phyloP scores from a whole-genome alignment of 352 stramenopile species.

The Pythium grandisporangium region DNA sequence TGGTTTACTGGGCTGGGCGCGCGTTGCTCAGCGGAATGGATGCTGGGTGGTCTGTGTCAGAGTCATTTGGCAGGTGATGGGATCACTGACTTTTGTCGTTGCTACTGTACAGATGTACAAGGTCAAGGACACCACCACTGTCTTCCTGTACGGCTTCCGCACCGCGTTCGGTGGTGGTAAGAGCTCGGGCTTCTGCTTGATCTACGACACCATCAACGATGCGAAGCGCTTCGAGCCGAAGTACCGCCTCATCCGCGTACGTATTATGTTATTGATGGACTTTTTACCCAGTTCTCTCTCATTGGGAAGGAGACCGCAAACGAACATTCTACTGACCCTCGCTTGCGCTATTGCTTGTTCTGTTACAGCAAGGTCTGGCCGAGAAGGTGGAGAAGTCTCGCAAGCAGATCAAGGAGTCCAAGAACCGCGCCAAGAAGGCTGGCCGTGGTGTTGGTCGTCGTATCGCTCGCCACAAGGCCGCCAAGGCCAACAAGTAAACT shows the following conservation, averaged over 20 bases:
- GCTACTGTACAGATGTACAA: conserved; percentile 97
- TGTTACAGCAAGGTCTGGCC: conserved; percentile 77
- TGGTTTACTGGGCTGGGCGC: too few relatives aligned
- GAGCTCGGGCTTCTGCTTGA: conserved; percentile 96
- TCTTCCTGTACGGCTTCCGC: conserved; percentile 96
- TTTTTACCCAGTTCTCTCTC: too few relatives aligned
- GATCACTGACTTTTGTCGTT: too few relatives aligned
- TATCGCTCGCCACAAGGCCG: conserved; percentile 99
- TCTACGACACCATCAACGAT: conserved; percentile 98
- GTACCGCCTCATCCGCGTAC: conserved; percentile 94
- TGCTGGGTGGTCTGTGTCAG: too few relatives aligned
- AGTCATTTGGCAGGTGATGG: too few relatives aligned
- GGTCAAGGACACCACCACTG: conserved; percentile 92
- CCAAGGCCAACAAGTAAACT: conserved; percentile 94
- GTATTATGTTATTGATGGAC: too few relatives aligned
- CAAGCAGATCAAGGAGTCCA: conserved; percentile 99
- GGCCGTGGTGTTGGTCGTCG: conserved; percentile 94
- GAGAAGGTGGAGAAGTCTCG: conserved; percentile 96
- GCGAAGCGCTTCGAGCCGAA: conserved; percentile 99
- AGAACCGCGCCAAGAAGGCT: conserved; percentile 97
- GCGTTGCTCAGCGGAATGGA: too few relatives aligned
- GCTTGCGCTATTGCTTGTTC: too few relatives aligned
- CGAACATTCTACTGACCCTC: too few relatives aligned
- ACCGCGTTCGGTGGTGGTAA: conserved; percentile 98
- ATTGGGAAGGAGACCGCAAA: too few relatives aligned